These are phyloP conservation scores for Colletotrichum abscissum DNA, from an alignment of 2,329 filamentous ascomycete species.

Conservation along the genomic window DNA sequence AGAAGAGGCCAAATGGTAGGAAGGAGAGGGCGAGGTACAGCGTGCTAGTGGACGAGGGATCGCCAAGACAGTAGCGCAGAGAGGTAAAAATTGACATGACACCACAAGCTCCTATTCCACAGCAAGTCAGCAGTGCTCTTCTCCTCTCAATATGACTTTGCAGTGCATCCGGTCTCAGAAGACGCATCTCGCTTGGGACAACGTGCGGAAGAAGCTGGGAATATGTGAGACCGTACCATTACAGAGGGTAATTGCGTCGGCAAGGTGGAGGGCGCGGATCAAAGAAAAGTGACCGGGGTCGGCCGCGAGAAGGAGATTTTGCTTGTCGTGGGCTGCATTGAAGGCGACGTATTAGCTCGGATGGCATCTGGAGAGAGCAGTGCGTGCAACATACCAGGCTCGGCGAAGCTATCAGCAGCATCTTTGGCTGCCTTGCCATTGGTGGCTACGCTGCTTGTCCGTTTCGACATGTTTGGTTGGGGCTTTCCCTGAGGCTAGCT, in stretches of 20 bases:
- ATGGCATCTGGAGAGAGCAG: not conserved
- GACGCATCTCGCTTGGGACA: not conserved
- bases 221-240: slow-evolving; percentile 67
- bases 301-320: slow-evolving; percentile 77
- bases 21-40: slow-evolving; percentile 87
- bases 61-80: slow-evolving; percentile 88
- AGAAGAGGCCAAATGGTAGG: slow-evolving; percentile 94
- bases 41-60: slow-evolving; percentile 72
- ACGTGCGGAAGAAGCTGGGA: not conserved
- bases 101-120: slow-evolving; percentile 65
- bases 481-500: not conserved
- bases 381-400: slow-evolving; percentile 47
- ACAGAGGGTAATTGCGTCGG: slow-evolving; percentile 85
- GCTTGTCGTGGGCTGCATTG: slow-evolving; percentile 74
- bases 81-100: slow-evolving; percentile 97
- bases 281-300: slow-evolving; percentile 80
- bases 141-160: not conserved
- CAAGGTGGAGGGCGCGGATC: slow-evolving; percentile 77
- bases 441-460: slow-evolving; percentile 61
- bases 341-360: not conserved
- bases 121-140: slow-evolving; percentile 11
- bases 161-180: not conserved
- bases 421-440: slow-evolving; percentile 57
- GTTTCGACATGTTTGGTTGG: slow-evolving; percentile 68
- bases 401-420: slow-evolving; percentile 37